phyloP scores from a whole-genome alignment of 1,139 yeast genomes.

The Pichia sp. region DNA sequence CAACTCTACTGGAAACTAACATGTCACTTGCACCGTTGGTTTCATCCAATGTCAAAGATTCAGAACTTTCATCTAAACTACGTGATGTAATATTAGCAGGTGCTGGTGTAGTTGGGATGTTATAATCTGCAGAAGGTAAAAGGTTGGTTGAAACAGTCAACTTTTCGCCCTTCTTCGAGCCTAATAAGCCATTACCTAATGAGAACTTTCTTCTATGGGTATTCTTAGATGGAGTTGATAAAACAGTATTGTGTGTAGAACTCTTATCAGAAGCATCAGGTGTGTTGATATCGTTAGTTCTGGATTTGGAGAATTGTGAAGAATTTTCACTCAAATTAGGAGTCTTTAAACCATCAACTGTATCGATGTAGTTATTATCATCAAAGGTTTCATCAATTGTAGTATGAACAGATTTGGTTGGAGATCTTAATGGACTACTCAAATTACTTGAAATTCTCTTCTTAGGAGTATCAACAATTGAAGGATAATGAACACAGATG shows the following conservation, averaged over 20 bases:
- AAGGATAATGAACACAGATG: constrained; percentile 72
- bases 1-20: constrained; percentile 59
- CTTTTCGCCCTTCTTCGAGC: constrained; percentile 44
- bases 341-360: constrained; percentile 15
- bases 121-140: constrained; percentile 30
- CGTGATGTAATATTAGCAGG: constrained; percentile 33
- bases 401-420: constrained; percentile 7
- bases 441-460: constrained; percentile 3
- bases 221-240: constrained; percentile 25
- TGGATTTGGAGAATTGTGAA: constrained; percentile 8
- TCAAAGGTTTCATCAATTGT: constrained; percentile 8
- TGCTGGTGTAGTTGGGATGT: constrained; percentile 46
- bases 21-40: constrained; percentile 54
- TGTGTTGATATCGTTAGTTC: constrained; percentile 9
- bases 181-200: constrained; percentile 52
- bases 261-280: constrained; percentile 11
- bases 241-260: constrained; percentile 5
- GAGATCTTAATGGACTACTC: constrained; percentile 14
- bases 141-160: constrained; percentile 36
- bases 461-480: constrained; percentile 30
- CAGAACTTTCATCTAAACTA: constrained; percentile 40
- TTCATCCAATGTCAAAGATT: constrained; percentile 55
- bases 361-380: constrained; percentile 11
- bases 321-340: constrained; percentile 17
- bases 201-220: constrained; percentile 63